Conservation (phyloP, 2,329 filamentous ascomycete genomes). For the Pseudogymnoascus sp. region DNA sequence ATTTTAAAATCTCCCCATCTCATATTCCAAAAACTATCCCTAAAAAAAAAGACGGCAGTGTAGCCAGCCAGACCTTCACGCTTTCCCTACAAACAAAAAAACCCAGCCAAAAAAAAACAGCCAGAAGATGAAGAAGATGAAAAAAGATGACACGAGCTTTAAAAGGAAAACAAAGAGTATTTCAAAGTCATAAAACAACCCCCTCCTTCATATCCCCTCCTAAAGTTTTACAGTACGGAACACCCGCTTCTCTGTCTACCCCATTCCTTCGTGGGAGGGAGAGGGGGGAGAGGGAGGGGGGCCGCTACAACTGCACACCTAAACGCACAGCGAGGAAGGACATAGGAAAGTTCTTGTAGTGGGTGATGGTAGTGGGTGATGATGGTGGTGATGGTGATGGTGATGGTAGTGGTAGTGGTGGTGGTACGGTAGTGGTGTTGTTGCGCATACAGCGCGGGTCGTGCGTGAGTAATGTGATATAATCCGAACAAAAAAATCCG, state of each 20-base stretch:
- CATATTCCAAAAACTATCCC: background rate
- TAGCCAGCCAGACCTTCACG: background rate
- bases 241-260: too few relatives aligned
- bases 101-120: background rate
- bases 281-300: too few relatives aligned
- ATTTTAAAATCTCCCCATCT: background rate
- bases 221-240: background rate
- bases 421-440: background rate
- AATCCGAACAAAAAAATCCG: background rate
- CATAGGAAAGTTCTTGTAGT: background rate
- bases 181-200: slow-evolving; percentile 2
- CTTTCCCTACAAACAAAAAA: background rate
- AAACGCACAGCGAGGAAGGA: background rate
- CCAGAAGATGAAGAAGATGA: too few relatives aligned
- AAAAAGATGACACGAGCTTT: too few relatives aligned
- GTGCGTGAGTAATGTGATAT: background rate
- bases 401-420: background rate
- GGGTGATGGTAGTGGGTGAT: too few relatives aligned
- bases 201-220: background rate
- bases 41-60: background rate
- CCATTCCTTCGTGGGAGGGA: background rate
- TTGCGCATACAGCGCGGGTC: background rate
- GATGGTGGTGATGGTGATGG: too few relatives aligned
- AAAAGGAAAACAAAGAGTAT: background rate
- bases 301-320: background rate